These are phyloP conservation scores for Pezicula carpinea DNA, from an alignment of 2,329 filamentous ascomycete species.

Conservation along the genomic window DNA sequence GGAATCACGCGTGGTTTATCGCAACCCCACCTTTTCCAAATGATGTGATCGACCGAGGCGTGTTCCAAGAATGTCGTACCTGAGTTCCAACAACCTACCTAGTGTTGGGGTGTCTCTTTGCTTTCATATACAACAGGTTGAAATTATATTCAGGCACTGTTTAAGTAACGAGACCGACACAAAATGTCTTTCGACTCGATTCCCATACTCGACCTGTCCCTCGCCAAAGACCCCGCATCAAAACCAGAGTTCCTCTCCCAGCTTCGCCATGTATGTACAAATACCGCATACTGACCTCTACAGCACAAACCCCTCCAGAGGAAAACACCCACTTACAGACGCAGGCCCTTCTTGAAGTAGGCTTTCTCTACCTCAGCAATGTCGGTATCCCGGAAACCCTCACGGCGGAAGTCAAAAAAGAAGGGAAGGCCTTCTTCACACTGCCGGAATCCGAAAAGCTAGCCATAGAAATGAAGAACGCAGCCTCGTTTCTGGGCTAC, in stretches of 20 bases:
- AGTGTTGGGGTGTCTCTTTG: too few species aligned
- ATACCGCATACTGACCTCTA: neutral
- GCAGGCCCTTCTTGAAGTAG: conserved; percentile 72
- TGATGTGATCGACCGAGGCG: too few species aligned
- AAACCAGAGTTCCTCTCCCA: conserved; percentile 69
- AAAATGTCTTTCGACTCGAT: conserved; percentile 60
- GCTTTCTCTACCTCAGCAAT: conserved; percentile 81
- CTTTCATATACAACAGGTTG: too few species aligned
- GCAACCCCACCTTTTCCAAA: too few species aligned
- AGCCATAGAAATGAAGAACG: conserved; percentile 70
- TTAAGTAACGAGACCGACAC: neutral
- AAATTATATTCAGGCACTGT: too few species aligned
- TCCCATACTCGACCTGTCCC: conserved; percentile 71
- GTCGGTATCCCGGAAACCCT: conserved; percentile 65
- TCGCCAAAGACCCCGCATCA: conserved; percentile 56
- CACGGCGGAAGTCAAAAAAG: conserved; percentile 58
- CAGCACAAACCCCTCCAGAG: too few species aligned
- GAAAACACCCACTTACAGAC: neutral
- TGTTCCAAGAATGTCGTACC: too few species aligned
- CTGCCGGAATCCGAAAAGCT: conserved; percentile 73
- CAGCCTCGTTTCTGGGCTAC: conserved; percentile 67
- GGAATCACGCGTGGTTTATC: neutral
- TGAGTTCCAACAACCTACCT: too few species aligned
- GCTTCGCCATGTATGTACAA: conserved; percentile 48
- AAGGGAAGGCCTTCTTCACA: conserved; percentile 73